phyloP scores from a whole-genome alignment of 352 stramenopile genomes.

The Globisporangium irregulare region DNA sequence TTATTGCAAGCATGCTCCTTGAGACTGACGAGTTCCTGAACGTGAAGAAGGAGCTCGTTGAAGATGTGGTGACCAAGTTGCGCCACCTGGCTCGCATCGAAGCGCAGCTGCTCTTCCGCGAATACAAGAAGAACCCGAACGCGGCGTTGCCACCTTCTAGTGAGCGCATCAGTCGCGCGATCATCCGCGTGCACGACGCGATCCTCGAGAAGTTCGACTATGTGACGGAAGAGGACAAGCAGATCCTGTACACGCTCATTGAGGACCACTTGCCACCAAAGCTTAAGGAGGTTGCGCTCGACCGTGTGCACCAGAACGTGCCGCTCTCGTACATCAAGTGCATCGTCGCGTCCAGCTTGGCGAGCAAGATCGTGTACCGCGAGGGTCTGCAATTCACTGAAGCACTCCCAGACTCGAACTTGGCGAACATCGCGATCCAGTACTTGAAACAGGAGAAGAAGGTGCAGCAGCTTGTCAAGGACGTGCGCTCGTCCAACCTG shows the following conservation, averaged over 20 bases:
- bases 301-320: slow-evolving; percentile 91
- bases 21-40: slow-evolving; percentile 95
- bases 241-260: slow-evolving; percentile 81
- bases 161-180: slow-evolving; percentile 94
- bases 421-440: slow-evolving; percentile 90
- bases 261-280: slow-evolving; percentile 93
- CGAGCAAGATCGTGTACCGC: slow-evolving; percentile 98
- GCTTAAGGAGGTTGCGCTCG: slow-evolving; percentile 92
- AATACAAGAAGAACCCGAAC: slow-evolving; percentile 91
- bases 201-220: slow-evolving; percentile 90
- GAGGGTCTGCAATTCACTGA: slow-evolving; percentile 96
- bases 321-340: slow-evolving; percentile 96
- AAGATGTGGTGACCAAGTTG: slow-evolving; percentile 94
- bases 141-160: slow-evolving; percentile 89
- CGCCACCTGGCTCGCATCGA: slow-evolving; percentile 91
- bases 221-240: slow-evolving; percentile 82
- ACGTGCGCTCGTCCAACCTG: slow-evolving; percentile 50
- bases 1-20: slow-evolving; percentile 93
- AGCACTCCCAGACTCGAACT: slow-evolving; percentile 87
- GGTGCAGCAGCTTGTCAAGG: slow-evolving; percentile 81
- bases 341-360: slow-evolving; percentile 94
- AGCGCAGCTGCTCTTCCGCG: slow-evolving; percentile 97
- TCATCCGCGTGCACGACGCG: slow-evolving; percentile 96
- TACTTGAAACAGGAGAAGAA: slow-evolving; percentile 96
- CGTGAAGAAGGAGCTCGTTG: slow-evolving; percentile 93